Conservation (phyloP, 1,139 yeast species). For the Scheffersomyces cryptocercus region DNA sequence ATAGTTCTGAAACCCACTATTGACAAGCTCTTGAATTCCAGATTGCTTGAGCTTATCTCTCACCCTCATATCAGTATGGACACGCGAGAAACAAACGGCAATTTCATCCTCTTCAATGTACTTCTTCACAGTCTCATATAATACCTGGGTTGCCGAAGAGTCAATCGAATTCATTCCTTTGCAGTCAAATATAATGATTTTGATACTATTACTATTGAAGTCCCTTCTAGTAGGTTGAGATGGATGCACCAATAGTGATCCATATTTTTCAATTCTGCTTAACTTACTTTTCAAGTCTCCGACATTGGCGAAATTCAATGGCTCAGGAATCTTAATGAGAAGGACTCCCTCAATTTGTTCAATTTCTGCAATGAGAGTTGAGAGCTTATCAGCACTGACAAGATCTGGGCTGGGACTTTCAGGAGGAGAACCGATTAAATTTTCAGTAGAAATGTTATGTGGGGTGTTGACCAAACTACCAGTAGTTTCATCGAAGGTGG, state of each 20-base stretch:
- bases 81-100: constrained; percentile 27
- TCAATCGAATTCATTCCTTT: constrained; percentile 36
- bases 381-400: constrained; percentile 14
- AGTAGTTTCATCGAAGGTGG: constrained; percentile 8
- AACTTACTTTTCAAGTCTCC: constrained; percentile 27
- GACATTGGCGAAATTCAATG: constrained; percentile 31
- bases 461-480: neutral
- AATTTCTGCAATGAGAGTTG: constrained; percentile 25
- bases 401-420: constrained; percentile 9
- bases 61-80: constrained; percentile 20
- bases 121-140: constrained; percentile 26
- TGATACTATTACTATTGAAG: constrained; percentile 20
- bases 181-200: constrained; percentile 31
- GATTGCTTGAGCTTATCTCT: constrained; percentile 22
- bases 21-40: constrained; percentile 27
- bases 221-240: constrained; percentile 31
- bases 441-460: constrained; percentile 7
- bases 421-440: constrained; percentile 13
- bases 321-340: constrained; percentile 34
- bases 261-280: constrained; percentile 28
- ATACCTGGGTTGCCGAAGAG: constrained; percentile 33
- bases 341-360: constrained; percentile 33
- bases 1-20: constrained; percentile 12
- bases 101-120: constrained; percentile 22
- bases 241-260: constrained; percentile 29